Evolutionary conservation across 2,329 filamentous ascomycete genomes (phyloP).

Genomic region (Cercospora sp.): DNA sequence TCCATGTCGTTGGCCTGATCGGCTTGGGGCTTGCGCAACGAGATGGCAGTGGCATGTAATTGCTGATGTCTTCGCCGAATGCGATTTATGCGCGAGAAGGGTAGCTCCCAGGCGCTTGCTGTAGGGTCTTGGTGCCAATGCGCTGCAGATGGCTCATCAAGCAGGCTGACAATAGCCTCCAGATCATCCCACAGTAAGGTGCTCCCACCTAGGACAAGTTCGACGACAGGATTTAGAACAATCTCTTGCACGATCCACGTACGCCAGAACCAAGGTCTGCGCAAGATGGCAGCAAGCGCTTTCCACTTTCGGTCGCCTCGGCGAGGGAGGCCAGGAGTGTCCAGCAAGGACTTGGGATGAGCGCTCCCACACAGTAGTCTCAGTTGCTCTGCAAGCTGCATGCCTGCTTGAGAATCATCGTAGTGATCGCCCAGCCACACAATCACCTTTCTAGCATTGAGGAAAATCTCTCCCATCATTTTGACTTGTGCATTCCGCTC

Average conservation of each 20-base stretch:
- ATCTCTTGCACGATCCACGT: constrained; percentile 40
- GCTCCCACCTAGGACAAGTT: constrained; percentile 33
- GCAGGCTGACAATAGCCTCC: constrained; percentile 30
- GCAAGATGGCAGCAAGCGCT: constrained; percentile 32
- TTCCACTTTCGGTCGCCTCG: constrained; percentile 32
- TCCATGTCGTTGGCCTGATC: constrained; percentile 26
- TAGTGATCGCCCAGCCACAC: constrained; percentile 38
- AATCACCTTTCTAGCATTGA: constrained; percentile 32
- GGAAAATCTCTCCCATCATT: constrained; percentile 39
- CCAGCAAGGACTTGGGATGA: constrained; percentile 14
- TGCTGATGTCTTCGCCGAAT: constrained; percentile 33
- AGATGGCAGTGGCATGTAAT: background rate
- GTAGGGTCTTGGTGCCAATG: constrained; percentile 34
- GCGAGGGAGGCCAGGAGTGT: constrained; percentile 33
- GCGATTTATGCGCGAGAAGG: constrained; percentile 37
- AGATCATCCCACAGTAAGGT: constrained; percentile 35
- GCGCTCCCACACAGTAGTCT: constrained; percentile 23
- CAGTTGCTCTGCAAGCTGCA: constrained; percentile 35
- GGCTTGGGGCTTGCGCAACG: background rate
- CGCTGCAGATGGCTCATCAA: constrained; percentile 31
- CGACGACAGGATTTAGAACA: constrained; percentile 35
- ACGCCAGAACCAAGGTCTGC: constrained; percentile 36
- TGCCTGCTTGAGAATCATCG: constrained; percentile 33
- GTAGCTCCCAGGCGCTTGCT: constrained; percentile 33
- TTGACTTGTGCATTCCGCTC: constrained; percentile 38